A percentile compares a stretch with the other conserved stretches of the same genome.
phyloP scores from a whole-genome alignment of 495 filamentous ascomycete species.

The Chaetomium fimeti region DNA sequence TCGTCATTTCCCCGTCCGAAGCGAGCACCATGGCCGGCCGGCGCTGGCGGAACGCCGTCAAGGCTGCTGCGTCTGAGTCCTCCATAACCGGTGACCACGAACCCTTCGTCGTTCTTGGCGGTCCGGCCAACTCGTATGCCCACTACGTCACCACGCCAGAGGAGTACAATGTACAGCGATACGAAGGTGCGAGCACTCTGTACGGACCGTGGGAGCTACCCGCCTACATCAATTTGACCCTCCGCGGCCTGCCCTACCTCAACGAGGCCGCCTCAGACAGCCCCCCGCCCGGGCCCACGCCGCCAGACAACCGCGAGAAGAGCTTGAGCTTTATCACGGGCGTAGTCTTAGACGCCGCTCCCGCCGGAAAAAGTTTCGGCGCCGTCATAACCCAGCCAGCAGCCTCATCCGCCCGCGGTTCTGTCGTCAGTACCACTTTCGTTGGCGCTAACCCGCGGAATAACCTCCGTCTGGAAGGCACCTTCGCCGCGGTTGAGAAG shows the following conservation, averaged over 20 bases:
- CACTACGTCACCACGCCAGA: slow-evolving; percentile 91
- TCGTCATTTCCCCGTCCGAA: slow-evolving; percentile 83
- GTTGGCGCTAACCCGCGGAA: slow-evolving; percentile 90
- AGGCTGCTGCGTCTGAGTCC: slow-evolving; percentile 44
- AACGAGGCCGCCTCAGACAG: slow-evolving; percentile 46
- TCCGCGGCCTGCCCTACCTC: slow-evolving; percentile 69
- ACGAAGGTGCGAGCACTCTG: slow-evolving; percentile 93
- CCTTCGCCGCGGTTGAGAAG: slow-evolving; percentile 76
- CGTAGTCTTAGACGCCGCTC: slow-evolving; percentile 72
- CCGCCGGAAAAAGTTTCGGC: slow-evolving; percentile 69
- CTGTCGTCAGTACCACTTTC: slow-evolving; percentile 67
- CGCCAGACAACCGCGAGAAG: slow-evolving; percentile 73
- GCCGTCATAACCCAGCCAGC: slow-evolving; percentile 58
- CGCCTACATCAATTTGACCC: slow-evolving; percentile 82
- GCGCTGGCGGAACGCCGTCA: slow-evolving; percentile 78
- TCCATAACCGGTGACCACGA: slow-evolving; percentile 33
- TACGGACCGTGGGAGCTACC: slow-evolving; percentile 81
- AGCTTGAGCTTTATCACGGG: slow-evolving; percentile 76
- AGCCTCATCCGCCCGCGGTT: slow-evolving; percentile 58
- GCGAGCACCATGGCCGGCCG: slow-evolving; percentile 93
- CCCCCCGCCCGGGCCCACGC: slow-evolving; percentile 60
- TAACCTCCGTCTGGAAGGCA: slow-evolving; percentile 75
- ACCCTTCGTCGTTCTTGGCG: slow-evolving; percentile 68
- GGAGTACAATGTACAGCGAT: slow-evolving; percentile 86
- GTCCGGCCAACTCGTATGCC: slow-evolving; percentile 89